Evolutionary conservation across 768 basidiomycete genomes (phyloP).

Genomic region (Gautieria morchelliformis): DNA sequence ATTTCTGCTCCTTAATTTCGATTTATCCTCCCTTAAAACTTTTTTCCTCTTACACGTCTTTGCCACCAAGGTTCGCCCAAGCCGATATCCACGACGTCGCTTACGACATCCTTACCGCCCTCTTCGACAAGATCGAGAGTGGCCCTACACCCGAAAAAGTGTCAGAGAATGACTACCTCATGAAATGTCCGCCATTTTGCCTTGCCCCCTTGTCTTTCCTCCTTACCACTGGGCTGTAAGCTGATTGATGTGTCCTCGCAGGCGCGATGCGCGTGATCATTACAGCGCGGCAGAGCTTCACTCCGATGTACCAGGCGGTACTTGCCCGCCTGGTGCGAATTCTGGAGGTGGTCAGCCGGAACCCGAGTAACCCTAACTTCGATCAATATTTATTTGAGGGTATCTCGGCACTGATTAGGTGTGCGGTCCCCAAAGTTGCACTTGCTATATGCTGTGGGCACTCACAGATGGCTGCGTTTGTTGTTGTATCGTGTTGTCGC

Average conservation of each 20-base stretch:
- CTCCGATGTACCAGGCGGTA: conserved; percentile 52
- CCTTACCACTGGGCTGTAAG: neutral
- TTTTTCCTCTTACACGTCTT: too few relatives aligned
- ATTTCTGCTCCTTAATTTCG: neutral
- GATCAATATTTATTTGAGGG: conserved; percentile 98
- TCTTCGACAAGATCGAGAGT: conserved; percentile 72
- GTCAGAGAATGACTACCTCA: conserved; percentile 94
- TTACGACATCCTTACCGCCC: conserved; percentile 55
- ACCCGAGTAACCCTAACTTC: conserved; percentile 95
- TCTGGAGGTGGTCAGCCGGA: conserved; percentile 81
- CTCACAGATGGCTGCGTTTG: neutral
- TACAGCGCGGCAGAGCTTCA: conserved; percentile 73
- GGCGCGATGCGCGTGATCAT: conserved; percentile 91
- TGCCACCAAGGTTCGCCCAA: conserved; percentile 60
- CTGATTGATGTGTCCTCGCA: conserved; percentile 21
- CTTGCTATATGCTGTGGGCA: neutral
- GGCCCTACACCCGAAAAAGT: conserved; percentile 82
- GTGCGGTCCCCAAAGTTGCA: conserved; percentile 6
- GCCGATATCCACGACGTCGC: conserved; percentile 81
- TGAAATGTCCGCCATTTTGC: conserved; percentile 61
- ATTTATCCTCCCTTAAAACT: too few relatives aligned
- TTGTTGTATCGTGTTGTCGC: neutral
- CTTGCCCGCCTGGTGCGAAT: conserved; percentile 73
- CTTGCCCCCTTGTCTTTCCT: conserved; percentile 16
- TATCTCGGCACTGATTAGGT: conserved; percentile 89